These are phyloP conservation scores for Populus davidiana DNA, from an alignment of 345 rosid genomes.

Conservation along the genomic window DNA sequence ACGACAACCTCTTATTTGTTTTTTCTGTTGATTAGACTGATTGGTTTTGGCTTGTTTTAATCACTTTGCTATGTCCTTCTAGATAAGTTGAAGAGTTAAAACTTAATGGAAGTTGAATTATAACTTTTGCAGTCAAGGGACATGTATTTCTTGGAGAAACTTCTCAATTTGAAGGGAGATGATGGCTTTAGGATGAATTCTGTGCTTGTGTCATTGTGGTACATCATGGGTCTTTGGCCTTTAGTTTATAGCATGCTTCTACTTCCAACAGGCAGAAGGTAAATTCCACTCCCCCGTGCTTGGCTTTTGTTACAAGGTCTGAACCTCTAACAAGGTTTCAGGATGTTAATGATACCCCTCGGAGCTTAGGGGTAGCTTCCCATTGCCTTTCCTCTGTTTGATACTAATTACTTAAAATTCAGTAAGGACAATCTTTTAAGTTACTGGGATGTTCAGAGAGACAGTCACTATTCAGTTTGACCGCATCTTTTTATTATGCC, in stretches of 20 bases:
- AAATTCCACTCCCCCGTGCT: conserved; percentile 4
- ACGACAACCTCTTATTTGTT: no score
- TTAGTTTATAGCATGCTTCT: conserved; percentile 70
- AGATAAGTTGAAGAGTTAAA: no score
- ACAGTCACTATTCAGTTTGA: neutral
- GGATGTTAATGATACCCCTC: no score
- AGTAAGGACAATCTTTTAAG: neutral
- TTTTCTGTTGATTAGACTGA: neutral
- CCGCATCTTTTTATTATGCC: neutral
- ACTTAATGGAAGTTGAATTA: no score
- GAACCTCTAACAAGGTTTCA: no score
- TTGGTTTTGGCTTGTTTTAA: no score
- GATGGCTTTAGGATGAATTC: conserved; percentile 89
- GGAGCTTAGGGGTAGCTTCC: no score
- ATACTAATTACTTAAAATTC: neutral
- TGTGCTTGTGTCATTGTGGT: conserved; percentile 77
- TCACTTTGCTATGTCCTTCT: no score
- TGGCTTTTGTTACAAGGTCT: no score
- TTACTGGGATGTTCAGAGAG: neutral
- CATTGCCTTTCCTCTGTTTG: neutral
- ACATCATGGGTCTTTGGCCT: conserved; percentile 92
- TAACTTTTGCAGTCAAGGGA: conserved; percentile 61
- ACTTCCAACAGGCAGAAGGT: conserved; percentile 84
- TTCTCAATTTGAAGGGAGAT: conserved; percentile 63
- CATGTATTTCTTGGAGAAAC: conserved; percentile 76